These are phyloP conservation scores for Suhomyces sp. DNA, from an alignment of 805 yeast species.

Conservation along the genomic window DNA sequence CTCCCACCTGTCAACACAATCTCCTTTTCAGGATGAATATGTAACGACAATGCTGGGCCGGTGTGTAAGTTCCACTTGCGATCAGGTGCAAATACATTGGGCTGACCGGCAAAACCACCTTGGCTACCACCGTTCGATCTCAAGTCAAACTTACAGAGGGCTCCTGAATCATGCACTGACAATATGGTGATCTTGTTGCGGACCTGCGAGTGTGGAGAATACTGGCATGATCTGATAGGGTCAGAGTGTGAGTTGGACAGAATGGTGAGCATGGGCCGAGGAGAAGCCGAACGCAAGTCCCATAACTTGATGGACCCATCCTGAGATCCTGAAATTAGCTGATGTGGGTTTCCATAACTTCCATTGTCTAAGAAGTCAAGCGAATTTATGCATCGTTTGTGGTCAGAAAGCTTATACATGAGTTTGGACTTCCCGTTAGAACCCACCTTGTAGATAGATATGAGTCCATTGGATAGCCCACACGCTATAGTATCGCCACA, in stretches of 20 bases:
- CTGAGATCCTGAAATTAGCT: constrained; percentile 60
- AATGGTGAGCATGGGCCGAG: constrained; percentile 49
- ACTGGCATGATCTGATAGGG: constrained; percentile 57
- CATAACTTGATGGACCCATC: constrained; percentile 76
- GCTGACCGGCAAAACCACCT: constrained; percentile 4
- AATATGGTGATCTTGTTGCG: constrained; percentile 49
- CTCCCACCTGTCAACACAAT: constrained; percentile 90
- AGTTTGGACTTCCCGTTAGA: constrained; percentile 32
- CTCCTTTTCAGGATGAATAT: constrained; percentile 84
- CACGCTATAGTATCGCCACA: constrained; percentile 34
- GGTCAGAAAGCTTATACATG: constrained; percentile 32
- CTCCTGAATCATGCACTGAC: constrained; percentile 85
- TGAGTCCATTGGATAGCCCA: constrained; percentile 38
- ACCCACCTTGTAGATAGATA: constrained; percentile 29
- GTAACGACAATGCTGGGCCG: constrained; percentile 84
- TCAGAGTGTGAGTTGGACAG: constrained; percentile 59
- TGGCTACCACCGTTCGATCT: constrained; percentile 32
- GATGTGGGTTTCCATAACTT: constrained; percentile 15
- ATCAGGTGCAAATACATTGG: constrained; percentile 51
- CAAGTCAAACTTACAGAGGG: constrained; percentile 83
- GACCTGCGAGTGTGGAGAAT: constrained; percentile 47
- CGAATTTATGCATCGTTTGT: constrained; percentile 41
- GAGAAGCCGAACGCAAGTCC: constrained; percentile 56
- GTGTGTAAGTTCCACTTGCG: constrained; percentile 81
- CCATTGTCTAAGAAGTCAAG: constrained; percentile 32